Evolutionary conservation across 805 yeast genomes (phyloP).

Genomic region (Metschnikowia orientalis): DNA sequence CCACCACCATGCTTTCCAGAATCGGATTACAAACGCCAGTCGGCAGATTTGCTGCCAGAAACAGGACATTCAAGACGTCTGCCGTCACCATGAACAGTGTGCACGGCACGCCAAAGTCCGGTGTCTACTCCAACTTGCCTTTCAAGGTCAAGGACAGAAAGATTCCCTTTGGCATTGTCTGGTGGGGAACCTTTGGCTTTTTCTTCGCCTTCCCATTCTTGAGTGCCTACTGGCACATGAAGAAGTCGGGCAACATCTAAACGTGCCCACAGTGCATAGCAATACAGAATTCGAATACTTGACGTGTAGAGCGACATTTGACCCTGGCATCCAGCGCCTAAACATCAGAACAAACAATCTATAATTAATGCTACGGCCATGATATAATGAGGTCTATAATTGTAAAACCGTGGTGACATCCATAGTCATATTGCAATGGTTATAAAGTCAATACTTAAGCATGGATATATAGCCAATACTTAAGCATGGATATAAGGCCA

Average conservation of each 20-base stretch:
- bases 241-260: slow-evolving; percentile 67
- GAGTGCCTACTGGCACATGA: slow-evolving; percentile 74
- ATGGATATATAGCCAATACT: no score
- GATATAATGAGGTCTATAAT: no score
- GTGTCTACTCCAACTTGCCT: slow-evolving; percentile 89
- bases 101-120: slow-evolving; percentile 44
- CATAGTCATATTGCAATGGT: no score
- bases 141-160: slow-evolving; percentile 92
- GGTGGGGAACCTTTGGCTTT: slow-evolving; percentile 62
- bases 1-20: slow-evolving; percentile 23
- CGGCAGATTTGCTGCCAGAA: slow-evolving; percentile 10
- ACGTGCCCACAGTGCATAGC: slow-evolving; percentile 6
- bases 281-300: slow-evolving; percentile 9
- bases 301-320: no score
- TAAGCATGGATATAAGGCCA: no score
- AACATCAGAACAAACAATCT: no score
- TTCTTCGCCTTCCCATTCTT: slow-evolving; percentile 59
- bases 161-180: slow-evolving; percentile 80
- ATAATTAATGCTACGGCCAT: no score
- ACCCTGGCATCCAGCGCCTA: no score
- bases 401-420: no score
- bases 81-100: slow-evolving; percentile 33
- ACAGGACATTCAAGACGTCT: slow-evolving; percentile 46
- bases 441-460: no score
- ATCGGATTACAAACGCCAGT: slow-evolving; percentile 18